phyloP scores from a whole-genome alignment of 306 rosid species.

The Quercus wislizeni region DNA sequence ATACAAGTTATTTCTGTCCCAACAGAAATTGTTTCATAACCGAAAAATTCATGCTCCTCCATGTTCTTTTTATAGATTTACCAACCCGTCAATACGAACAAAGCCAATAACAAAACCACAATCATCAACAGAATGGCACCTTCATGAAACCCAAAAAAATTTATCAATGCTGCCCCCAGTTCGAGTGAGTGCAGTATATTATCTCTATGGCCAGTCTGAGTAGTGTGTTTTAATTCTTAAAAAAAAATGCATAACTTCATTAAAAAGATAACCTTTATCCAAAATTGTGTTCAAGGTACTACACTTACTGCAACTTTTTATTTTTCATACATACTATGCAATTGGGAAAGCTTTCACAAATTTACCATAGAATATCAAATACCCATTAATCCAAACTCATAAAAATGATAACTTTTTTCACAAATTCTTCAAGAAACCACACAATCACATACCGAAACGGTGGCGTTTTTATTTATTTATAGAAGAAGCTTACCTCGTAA shows the following conservation, averaged over 20 bases:
- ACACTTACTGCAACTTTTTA: background rate
- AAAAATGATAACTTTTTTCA: background rate
- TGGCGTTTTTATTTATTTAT: background rate
- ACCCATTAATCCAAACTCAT: no score
- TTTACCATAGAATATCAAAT: background rate
- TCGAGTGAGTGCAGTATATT: background rate
- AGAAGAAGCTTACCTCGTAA: slow-evolving; percentile 57
- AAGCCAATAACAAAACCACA: background rate
- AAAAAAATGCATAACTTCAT: background rate
- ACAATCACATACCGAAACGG: background rate
- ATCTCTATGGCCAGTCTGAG: background rate
- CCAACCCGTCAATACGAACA: background rate
- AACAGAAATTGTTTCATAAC: background rate
- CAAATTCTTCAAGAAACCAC: no score
- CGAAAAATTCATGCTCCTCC: background rate
- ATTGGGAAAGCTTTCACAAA: background rate
- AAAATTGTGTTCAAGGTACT: background rate
- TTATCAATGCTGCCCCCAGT: background rate
- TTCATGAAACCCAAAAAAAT: background rate
- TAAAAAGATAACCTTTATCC: background rate
- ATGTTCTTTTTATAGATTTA: background rate
- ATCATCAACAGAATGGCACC: background rate
- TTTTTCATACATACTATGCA: background rate
- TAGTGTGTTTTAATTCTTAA: background rate
- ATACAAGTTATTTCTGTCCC: background rate